Evolutionary conservation across 768 basidiomycete species (phyloP).

Genomic region (Boletus vinaceobasis): DNA sequence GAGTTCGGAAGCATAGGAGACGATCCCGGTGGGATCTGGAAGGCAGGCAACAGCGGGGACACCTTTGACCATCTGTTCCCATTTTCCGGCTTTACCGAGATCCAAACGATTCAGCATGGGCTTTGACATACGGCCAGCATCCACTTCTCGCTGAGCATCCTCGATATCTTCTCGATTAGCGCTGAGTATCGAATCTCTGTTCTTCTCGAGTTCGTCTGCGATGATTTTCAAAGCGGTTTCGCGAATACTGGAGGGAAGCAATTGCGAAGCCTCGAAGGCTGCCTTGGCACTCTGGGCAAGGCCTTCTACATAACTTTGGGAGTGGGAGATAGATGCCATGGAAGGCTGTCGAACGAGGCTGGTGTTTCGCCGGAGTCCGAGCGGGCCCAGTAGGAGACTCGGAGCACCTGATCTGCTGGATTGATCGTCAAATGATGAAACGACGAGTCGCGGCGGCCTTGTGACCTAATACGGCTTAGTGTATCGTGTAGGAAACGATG

Average conservation of each 20-base stretch:
- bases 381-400: too few species aligned
- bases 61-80: slow-evolving; percentile 91
- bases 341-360: neutral
- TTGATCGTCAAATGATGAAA: neutral
- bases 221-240: slow-evolving; percentile 71
- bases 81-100: slow-evolving; percentile 76
- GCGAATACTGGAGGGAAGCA: slow-evolving; percentile 65
- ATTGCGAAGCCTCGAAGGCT: slow-evolving; percentile 86
- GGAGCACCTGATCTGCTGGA: neutral
- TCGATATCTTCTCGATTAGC: slow-evolving; percentile 83
- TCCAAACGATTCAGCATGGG: slow-evolving; percentile 87
- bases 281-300: slow-evolving; percentile 78
- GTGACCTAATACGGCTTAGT: too few species aligned
- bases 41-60: slow-evolving; percentile 82
- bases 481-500: too few species aligned
- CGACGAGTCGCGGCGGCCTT: neutral
- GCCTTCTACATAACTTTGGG: slow-evolving; percentile 35
- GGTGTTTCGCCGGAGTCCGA: neutral
- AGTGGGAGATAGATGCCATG: slow-evolving; percentile 13
- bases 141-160: slow-evolving; percentile 77
- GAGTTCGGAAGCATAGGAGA: slow-evolving; percentile 86
- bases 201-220: slow-evolving; percentile 56
- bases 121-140: slow-evolving; percentile 77
- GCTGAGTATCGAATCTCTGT: slow-evolving; percentile 64
- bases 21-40: slow-evolving; percentile 80